Percentiles rank a stretch among this genome's conserved stretches.
Conservation (phyloP, 768 basidiomycete species). For the Mycena pura region DNA sequence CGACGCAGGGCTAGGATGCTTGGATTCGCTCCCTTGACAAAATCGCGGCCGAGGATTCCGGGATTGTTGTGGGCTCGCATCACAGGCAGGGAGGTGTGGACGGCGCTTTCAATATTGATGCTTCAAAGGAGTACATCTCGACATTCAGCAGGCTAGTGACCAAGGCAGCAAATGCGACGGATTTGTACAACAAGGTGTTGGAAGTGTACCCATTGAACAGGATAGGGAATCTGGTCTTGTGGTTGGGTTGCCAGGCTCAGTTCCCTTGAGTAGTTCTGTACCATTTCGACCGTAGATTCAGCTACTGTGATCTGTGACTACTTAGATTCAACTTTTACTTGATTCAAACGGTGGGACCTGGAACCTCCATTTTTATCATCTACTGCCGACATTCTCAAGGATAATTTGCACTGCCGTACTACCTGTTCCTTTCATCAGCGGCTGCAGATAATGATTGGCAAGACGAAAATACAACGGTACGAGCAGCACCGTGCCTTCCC, state of each 20-base stretch:
- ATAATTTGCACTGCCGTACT: no score
- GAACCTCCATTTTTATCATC: neutral
- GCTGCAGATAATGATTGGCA: no score
- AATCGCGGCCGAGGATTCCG: conserved; percentile 11
- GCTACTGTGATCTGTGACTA: neutral
- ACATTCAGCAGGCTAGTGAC: conserved; percentile 7
- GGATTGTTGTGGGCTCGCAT: conserved; percentile 13
- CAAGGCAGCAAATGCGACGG: conserved; percentile 5
- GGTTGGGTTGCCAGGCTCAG: conserved; percentile 16
- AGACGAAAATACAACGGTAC: no score
- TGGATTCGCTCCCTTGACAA: conserved; percentile 16
- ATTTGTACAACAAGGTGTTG: conserved; percentile 10
- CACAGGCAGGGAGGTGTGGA: conserved; percentile 11
- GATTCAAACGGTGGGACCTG: no score
- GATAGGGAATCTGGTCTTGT: conserved; percentile 11
- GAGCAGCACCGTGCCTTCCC: no score
- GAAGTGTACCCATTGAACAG: conserved; percentile 14
- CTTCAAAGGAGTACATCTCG: conserved; percentile 16
- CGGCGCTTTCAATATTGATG: conserved; percentile 8
- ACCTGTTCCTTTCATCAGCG: no score
- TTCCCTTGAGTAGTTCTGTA: conserved; percentile 5
- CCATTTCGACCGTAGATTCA: conserved; percentile 2
- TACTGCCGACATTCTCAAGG: neutral
- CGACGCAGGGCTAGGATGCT: conserved; percentile 12
- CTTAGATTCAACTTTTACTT: conserved; percentile 1